Base-by-base conservation (phyloP, 345 rosid species). In the Eucalyptus marginata region DNA sequence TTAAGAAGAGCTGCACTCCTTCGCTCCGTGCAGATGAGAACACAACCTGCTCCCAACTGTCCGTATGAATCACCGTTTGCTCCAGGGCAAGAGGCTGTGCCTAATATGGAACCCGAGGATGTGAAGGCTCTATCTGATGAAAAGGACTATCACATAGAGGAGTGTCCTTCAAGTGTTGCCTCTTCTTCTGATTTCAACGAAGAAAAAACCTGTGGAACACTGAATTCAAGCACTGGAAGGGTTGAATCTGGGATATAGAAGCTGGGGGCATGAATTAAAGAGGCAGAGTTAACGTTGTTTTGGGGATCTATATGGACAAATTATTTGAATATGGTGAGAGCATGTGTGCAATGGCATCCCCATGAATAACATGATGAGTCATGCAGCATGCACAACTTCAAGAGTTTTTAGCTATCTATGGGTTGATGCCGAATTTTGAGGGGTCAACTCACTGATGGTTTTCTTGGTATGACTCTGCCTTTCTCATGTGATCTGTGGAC, bases 21-120 rank as follows among this genome's bases (percentile, higher is more conserved):
- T 91, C 95, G 99, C 89, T 98, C 99, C 44, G 99, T 98, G 89
- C 99, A 98, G 92, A 96, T 98, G 97, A 97, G 98, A 92, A 90
- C 97, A 44, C 97, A 97, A 49, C 97, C 99, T 49, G 90, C 93
- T 33, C 91, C 93, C 80, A 81, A 89, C 44, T 88, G 94, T 24
- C 86, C 93, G 3, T 92, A 88, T 88, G 96, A 94, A 86, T 89
- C 92, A 89, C 92, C 94, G 6, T 90, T 88, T 91, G 93, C 91
- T 83, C 90, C 95, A 8, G 95, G 90, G 47, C 95, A 96, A n/a
- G 98, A 94, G 89, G 88, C 93, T 54, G 90, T 68, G 47, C 89
- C 90, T 56, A 92, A 88, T 89, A 91, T 92, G 66, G 97, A 96
- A 29, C 90, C 92, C 51, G 98, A 95, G 33, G 93, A 90, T 86